Percentiles rank a stretch among this genome's conserved stretches.
phyloP scores from a whole-genome alignment of 1,139 yeast genomes.

The Pichia sp. region DNA sequence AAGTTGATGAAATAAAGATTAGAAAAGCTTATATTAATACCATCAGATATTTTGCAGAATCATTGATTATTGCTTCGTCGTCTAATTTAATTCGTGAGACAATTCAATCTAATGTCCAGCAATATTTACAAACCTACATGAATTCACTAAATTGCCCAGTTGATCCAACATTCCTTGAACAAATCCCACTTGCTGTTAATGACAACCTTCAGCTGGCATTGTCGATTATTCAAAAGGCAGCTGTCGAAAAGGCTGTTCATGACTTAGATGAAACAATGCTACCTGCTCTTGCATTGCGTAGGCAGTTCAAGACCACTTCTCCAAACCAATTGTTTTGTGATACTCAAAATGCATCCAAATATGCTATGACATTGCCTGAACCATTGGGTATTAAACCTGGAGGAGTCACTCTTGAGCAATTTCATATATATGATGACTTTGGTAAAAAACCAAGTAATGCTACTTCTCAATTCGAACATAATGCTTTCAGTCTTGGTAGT shows the following conservation, averaged over 20 bases:
- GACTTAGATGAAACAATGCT: slow-evolving; percentile 80
- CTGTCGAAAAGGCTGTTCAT: slow-evolving; percentile 76
- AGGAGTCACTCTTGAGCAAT: slow-evolving; percentile 73
- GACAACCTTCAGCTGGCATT: slow-evolving; percentile 82
- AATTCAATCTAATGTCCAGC: slow-evolving; percentile 28
- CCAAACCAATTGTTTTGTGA: slow-evolving; percentile 52
- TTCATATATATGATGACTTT: slow-evolving; percentile 73
- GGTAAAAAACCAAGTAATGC: slow-evolving; percentile 35
- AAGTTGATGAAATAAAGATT: slow-evolving; percentile 69
- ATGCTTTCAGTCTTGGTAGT: slow-evolving; percentile 8
- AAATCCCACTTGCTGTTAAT: slow-evolving; percentile 67
- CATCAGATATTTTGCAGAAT: slow-evolving; percentile 55
- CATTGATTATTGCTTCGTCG: slow-evolving; percentile 60
- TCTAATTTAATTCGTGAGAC: slow-evolving; percentile 56
- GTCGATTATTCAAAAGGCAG: slow-evolving; percentile 76
- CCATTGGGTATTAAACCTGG: slow-evolving; percentile 76
- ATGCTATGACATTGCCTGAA: slow-evolving; percentile 74
- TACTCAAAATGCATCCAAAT: slow-evolving; percentile 45
- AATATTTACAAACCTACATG: slow-evolving; percentile 25
- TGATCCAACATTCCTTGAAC: slow-evolving; percentile 47
- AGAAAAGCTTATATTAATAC: slow-evolving; percentile 70
- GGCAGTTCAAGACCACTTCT: slow-evolving; percentile 53
- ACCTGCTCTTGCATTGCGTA: slow-evolving; percentile 60
- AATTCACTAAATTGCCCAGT: slow-evolving; percentile 45
- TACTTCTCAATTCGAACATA: slow-evolving; percentile 3